These are phyloP conservation scores for Boletus speciosus DNA, from an alignment of 768 basidiomycete species.

Conservation along the genomic window DNA sequence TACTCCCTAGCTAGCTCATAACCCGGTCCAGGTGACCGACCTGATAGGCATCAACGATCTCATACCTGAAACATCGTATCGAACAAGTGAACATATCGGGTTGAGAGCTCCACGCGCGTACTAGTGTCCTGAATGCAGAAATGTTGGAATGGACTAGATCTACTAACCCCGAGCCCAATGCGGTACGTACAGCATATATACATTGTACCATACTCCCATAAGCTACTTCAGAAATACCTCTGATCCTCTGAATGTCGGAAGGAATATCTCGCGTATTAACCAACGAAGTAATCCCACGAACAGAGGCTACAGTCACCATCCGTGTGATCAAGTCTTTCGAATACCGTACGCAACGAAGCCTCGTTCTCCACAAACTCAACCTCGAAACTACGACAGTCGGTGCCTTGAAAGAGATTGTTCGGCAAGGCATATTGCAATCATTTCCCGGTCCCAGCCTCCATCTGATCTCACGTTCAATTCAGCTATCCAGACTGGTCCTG, in stretches of 20 bases:
- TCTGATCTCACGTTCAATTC: constrained; percentile 8
- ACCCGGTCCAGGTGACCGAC: too few relatives aligned
- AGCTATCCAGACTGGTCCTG: constrained; percentile 72
- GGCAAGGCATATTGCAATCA: constrained; percentile 48
- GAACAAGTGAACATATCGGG: too few relatives aligned
- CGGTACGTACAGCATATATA: too few relatives aligned
- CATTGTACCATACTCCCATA: background rate
- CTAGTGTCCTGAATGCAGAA: too few relatives aligned
- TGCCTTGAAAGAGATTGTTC: constrained; percentile 67
- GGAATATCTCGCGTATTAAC: constrained; percentile 48
- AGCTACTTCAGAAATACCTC: background rate
- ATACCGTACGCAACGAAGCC: constrained; percentile 83
- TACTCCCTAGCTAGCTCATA: too few relatives aligned
- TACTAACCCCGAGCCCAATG: too few relatives aligned
- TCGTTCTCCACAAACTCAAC: constrained; percentile 81
- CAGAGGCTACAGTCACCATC: constrained; percentile 82
- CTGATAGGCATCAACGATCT: too few relatives aligned
- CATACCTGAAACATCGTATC: too few relatives aligned
- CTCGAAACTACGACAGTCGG: constrained; percentile 77
- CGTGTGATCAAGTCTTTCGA: constrained; percentile 94
- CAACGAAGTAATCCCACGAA: constrained; percentile 63
- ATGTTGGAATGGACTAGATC: too few relatives aligned
- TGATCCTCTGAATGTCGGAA: constrained; percentile 25
- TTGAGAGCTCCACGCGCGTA: too few relatives aligned
- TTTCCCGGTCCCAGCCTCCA: background rate